Conservation (phyloP, 2,329 filamentous ascomycete genomes). For the Talaromyces islandicus region DNA sequence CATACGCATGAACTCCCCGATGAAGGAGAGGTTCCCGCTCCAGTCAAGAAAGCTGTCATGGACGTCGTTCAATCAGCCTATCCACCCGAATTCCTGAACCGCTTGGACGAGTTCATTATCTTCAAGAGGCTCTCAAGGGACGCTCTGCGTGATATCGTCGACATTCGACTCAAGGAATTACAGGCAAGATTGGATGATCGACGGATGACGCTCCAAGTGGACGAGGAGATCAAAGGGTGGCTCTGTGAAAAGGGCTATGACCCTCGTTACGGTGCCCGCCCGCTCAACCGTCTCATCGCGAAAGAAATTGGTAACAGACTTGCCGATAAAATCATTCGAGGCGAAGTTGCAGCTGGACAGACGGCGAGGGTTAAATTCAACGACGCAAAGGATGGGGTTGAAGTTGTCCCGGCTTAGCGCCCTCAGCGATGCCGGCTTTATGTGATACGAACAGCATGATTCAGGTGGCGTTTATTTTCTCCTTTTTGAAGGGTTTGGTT, state of each 20-base stretch:
- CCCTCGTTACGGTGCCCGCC: constrained; percentile 82
- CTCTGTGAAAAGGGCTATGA: constrained; percentile 86
- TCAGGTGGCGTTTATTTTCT: constrained; percentile 1
- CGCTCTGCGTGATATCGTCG: constrained; percentile 85
- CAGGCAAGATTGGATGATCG: constrained; percentile 78
- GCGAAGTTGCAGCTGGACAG: constrained; percentile 70
- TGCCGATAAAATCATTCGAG: constrained; percentile 87
- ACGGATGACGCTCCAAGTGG: constrained; percentile 69
- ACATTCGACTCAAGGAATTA: constrained; percentile 81
- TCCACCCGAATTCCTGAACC: constrained; percentile 91
- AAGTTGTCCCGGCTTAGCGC: constrained; percentile 34
- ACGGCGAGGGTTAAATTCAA: constrained; percentile 64
- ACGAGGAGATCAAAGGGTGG: constrained; percentile 71
- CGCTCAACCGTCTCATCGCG: constrained; percentile 82
- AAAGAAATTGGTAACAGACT: constrained; percentile 84
- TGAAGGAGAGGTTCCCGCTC: constrained; percentile 64
- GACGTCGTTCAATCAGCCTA: constrained; percentile 71
- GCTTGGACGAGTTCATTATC: constrained; percentile 93
- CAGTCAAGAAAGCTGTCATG: constrained; percentile 76
- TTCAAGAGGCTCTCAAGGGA: constrained; percentile 77
- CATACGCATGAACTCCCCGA: constrained; percentile 55
- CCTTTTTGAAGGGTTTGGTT: background rate
- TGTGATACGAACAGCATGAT: constrained; percentile 1
- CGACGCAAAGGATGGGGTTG: constrained; percentile 54
- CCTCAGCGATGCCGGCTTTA: background rate